A percentile compares a stretch with the other conserved stretches of the same genome.
phyloP scores from a whole-genome alignment of 2,329 filamentous ascomycete genomes.

The Aspergillus tamarii region DNA sequence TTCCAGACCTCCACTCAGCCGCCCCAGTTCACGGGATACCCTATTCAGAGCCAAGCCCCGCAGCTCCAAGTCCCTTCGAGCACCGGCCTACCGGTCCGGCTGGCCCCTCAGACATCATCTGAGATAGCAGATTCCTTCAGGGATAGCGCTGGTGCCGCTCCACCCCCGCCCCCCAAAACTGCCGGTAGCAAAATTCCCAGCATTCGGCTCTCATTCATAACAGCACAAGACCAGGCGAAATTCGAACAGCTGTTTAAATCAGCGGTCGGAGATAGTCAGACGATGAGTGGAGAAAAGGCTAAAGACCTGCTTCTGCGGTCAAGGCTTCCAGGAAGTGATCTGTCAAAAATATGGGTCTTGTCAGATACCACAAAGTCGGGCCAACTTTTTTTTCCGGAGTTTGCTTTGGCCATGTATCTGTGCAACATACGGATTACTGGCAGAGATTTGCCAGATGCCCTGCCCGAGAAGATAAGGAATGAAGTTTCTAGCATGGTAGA shows the following conservation, averaged over 20 bases:
- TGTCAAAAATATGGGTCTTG: conserved; percentile 93
- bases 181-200: conserved; percentile 79
- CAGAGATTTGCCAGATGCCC: conserved; percentile 71
- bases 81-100: conserved; percentile 54
- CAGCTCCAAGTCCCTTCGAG: conserved; percentile 49
- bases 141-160: conserved; percentile 51
- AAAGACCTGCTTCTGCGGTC: conserved; percentile 87
- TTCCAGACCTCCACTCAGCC: conserved; percentile 56
- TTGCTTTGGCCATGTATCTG: conserved; percentile 96
- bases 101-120: conserved; percentile 62
- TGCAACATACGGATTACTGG: conserved; percentile 92
- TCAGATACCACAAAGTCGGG: conserved; percentile 96
- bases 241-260: conserved; percentile 98
- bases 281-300: conserved; percentile 89
- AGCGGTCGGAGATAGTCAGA: conserved; percentile 80
- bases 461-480: conserved; percentile 89
- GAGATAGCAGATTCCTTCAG: conserved; percentile 68
- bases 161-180: conserved; percentile 64
- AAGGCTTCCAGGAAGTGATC: conserved; percentile 79
- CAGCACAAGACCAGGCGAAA: conserved; percentile 89
- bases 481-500: conserved; percentile 99
- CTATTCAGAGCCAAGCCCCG: conserved; percentile 44
- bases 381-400: conserved; percentile 95
- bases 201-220: conserved; percentile 94
- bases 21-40: conserved; percentile 64